These are phyloP conservation scores for Paramecium biaurelia DNA, from an alignment of 73 alveolate genomes.

Conservation along the genomic window DNA sequence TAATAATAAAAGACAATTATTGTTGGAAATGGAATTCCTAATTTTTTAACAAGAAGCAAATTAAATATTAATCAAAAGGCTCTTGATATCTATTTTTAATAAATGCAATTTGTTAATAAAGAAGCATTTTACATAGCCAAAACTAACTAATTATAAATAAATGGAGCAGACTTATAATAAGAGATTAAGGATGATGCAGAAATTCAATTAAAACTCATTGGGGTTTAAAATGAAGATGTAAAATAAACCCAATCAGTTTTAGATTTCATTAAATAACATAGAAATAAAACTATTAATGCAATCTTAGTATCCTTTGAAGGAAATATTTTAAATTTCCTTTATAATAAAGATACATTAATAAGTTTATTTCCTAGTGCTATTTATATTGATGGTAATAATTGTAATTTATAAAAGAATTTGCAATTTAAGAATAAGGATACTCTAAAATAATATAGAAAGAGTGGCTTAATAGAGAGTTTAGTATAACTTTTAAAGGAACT, in stretches of 20 bases:
- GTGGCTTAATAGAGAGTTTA: background rate
- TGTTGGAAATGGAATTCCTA: background rate
- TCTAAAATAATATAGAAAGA: background rate
- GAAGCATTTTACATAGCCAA: background rate
- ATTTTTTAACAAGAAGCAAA: background rate
- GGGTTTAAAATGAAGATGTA: background rate
- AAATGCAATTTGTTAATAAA: background rate
- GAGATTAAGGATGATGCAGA: background rate
- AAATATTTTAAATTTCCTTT: background rate
- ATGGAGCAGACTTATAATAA: background rate
- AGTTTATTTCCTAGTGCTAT: constrained; percentile 2
- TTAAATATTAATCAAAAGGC: background rate
- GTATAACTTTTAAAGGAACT: background rate
- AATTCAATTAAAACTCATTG: background rate
- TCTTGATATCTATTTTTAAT: background rate
- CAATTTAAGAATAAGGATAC: background rate
- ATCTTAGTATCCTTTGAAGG: constrained; percentile 4
- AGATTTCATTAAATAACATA: background rate
- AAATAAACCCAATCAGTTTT: background rate
- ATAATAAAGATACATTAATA: background rate
- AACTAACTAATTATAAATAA: background rate
- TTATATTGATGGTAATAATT: constrained; percentile 23
- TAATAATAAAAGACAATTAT: background rate
- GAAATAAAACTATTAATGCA: background rate
- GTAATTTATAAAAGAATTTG: background rate